Evolutionary conservation across 805 yeast genomes (phyloP).

Genomic region (Citeromyces matritensis): DNA sequence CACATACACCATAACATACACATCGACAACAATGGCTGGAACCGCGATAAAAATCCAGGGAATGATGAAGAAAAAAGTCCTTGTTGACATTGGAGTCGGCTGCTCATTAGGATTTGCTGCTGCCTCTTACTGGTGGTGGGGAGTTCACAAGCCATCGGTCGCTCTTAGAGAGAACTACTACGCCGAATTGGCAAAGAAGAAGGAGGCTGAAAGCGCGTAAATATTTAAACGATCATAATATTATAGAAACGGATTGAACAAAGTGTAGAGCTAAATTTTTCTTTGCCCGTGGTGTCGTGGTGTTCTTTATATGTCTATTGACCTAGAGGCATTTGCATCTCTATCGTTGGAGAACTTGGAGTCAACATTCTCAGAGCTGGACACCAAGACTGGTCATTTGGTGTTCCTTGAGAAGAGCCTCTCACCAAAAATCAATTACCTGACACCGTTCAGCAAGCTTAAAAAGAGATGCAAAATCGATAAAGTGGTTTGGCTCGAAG

Average conservation of each 20-base stretch:
- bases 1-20: slow-evolving; percentile 2
- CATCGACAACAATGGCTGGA: slow-evolving; percentile 38
- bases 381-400: slow-evolving; percentile 3
- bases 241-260: too few relatives aligned
- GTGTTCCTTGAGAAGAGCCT: slow-evolving; percentile 7
- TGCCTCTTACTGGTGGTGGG: slow-evolving; percentile 76
- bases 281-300: too few relatives aligned
- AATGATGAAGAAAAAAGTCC: slow-evolving; percentile 63
- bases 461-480: slow-evolving; percentile 9
- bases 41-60: slow-evolving; percentile 51
- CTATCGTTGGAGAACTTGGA: slow-evolving; percentile 3
- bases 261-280: too few relatives aligned
- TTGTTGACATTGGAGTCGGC: slow-evolving; percentile 54
- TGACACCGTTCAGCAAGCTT: slow-evolving; percentile 12
- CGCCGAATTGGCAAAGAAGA: slow-evolving; percentile 60
- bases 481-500: slow-evolving; percentile 15
- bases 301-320: neutral
- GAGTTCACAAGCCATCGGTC: slow-evolving; percentile 61
- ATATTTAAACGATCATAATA: neutral
- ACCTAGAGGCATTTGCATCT: slow-evolving; percentile 1
- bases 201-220: slow-evolving; percentile 36
- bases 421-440: slow-evolving; percentile 10
- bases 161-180: slow-evolving; percentile 76
- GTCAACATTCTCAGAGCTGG: slow-evolving; percentile 1
- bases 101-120: slow-evolving; percentile 21